Evolutionary conservation across 108 stramenopile genomes (phyloP), one percentile per base, ranked within the genome.

Genomic region (Skeletonema menzelii): DNA sequence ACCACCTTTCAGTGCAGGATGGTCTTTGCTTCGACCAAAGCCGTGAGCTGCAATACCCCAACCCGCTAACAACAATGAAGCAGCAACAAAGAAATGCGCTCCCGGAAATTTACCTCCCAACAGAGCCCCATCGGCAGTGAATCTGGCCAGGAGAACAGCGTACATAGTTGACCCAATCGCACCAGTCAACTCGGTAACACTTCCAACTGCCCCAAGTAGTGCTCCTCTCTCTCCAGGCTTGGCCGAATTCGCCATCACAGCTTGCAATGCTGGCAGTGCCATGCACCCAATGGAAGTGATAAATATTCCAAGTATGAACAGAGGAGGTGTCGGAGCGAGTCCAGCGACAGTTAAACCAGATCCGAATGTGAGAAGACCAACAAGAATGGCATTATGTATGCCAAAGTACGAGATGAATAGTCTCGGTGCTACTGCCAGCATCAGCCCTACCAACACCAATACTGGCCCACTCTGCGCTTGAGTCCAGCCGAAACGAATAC

Each of bases 341-440:
- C 49, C 72, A n/a, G 53, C 72, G 24, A 17, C 22, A 2, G 64
- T 37, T 15, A 73, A 27, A 19, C 72, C 66, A 26, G 37, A 20
- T 26, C 64, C 72, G 14, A 65, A 73, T 27, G 44, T 27, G 12
- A 73, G 26, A 6, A 47, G 40, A 19, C 72, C 72, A 14, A 47
- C 19, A 15, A 49, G 34, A 57, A 67, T 67, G 6, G 65, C 65
- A 27, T 27, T 56, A n/a, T 17, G 63, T n/a, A 67, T 19, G 12
- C 72, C 72, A 27, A 73, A 34, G 5, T 56, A 34, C 10, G 65
- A 38, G 49, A 73, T 67, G 27, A 73, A 57, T 1, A 73, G 30
- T 27, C 53, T 53, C 27, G 72, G 72, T 56, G 37, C 66, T 15
- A 73, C 49, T 47, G 72, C 72, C 26, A 73, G 72, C 72, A 73